phyloP scores from a whole-genome alignment of 108 stramenopile species.

The Stephanodiscus triporus region DNA sequence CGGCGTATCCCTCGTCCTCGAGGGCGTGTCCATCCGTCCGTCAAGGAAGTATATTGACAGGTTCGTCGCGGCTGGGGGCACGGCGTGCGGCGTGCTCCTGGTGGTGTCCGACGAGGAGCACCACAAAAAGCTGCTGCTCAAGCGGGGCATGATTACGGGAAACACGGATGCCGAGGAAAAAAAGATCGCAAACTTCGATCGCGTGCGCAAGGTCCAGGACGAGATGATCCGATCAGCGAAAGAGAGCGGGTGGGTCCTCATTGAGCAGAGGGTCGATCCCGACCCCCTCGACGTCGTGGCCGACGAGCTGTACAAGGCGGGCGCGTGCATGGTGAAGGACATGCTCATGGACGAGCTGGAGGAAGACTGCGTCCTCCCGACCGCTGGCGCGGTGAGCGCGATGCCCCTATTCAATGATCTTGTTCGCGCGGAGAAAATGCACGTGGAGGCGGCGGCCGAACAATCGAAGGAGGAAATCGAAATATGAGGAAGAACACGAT shows the following conservation, averaged over 20 bases:
- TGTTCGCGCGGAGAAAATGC: background rate
- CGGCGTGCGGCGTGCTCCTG: conserved; percentile 58
- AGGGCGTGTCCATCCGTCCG: conserved; percentile 66
- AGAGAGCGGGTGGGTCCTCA: conserved; percentile 59
- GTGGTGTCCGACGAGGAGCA: conserved; percentile 54
- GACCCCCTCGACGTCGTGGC: conserved; percentile 64
- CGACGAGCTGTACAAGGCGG: conserved; percentile 15
- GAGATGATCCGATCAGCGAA: conserved; percentile 65
- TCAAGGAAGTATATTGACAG: conserved; percentile 47
- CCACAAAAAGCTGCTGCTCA: conserved; percentile 57
- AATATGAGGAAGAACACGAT: background rate
- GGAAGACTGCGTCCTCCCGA: background rate
- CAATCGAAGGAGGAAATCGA: conserved; percentile 7
- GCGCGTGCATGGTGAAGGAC: background rate
- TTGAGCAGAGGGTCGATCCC: conserved; percentile 62
- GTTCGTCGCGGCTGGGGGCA: conserved; percentile 58
- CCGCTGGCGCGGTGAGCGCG: background rate
- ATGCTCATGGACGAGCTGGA: background rate
- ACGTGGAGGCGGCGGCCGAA: conserved; percentile 2
- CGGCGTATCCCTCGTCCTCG: conserved; percentile 58
- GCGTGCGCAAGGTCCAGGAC: conserved; percentile 67
- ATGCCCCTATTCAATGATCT: background rate
- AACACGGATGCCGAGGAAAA: conserved; percentile 45
- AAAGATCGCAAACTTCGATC: conserved; percentile 57
- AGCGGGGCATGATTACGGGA: conserved; percentile 57